Base-by-base conservation (phyloP, 495 filamentous ascomycete genomes). In the Xylaria scruposa region DNA sequence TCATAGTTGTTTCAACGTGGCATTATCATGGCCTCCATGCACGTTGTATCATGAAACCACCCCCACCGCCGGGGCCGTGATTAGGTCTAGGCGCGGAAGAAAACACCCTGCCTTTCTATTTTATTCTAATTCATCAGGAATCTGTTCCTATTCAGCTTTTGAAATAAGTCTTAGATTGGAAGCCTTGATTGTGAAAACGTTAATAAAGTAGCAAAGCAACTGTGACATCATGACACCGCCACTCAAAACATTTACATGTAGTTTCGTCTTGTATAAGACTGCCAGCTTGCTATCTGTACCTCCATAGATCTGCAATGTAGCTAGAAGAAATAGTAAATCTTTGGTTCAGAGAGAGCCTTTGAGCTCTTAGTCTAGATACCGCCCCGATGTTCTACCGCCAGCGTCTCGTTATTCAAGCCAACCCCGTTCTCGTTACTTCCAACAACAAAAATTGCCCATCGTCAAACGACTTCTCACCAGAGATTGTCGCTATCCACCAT, bases 401-500 rank as follows among this genome's bases (percentile, higher is more conserved):
- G 8, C 38, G 15, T 33, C 12, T 56, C 21, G 12, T 13, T 12
- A 31, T 56, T 1, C 49, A 31, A 21, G 46, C 31, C 24, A 59
- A 13, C 12, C n/a, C 38, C 21, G 21, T 8, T 26, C 53, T 46
- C 53, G 40, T 8, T 7, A 3, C 15, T 8, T 58, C 13, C 2
- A 8, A 13, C 15, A 49, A 9, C 13, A 21, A 31, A 29, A 13
- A 24, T 19, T 29, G 7, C 19, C 24, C 6, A 19, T 47, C 13
- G 21, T 33, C 29, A 24, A 51, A 12, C 21, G 29, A 21, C 38
- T 42, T 29, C 40, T 77, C 44, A 78, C 77, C 77, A 78, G 36
- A 78, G 63, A 51, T 73, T 53, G 2, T 78, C 75, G 47, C 65
- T 74, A 9, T 78, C 73, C 0, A 78, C 77, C 72, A 78, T 67